Base-by-base conservation (phyloP, 108 stramenopile species). In the Discostella stelligeroides region DNA sequence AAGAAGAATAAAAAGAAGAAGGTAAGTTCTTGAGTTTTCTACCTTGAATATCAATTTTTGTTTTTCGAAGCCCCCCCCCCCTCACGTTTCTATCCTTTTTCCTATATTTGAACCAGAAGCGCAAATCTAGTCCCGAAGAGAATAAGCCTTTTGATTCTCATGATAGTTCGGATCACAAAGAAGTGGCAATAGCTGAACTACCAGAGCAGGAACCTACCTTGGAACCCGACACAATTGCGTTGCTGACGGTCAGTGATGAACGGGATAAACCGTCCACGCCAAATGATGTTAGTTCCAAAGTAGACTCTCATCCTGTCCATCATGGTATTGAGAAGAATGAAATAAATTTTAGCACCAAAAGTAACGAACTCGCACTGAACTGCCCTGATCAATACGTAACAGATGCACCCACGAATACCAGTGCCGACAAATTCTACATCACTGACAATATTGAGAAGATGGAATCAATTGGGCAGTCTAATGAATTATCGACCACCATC, bases 1-100 rank as follows among this genome's bases (percentile, higher is more conserved):
- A 74, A 74, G 46, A 66, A 60, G 46, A 74, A 74, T 27, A 74
- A 66, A 30, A 70, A 70, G 58, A 74, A 74, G 39, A 74, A 74
- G 73, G 73, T 74, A 2, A 43, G 73, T 62, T 60, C 2, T 42
- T 38, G 5, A 38, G 4, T 23, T 23, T 56, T 47, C 41, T 40
- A 25, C 29, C 23, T 7, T 48, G 42, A 42, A 18, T 17, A 14
- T 29, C 5, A 38, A 20, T 23, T 48, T n/a, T n/a, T n/a, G n/a
- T n/a, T n/a, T n/a, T n/a, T 63, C 13, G 9, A 25, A 34, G 2
- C 49, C 18, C 34, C 12, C 9, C 50, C 43, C 42, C 24, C 45
- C 43, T 27, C 29, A 57, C 43, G 7, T 17, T 23, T 24, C 40
- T 62, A 18, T 34, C 11, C 21, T 2, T 37, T 40, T 49, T 47